phyloP scores from a whole-genome alignment of 177 flowering plant genomes.

The Vitis hybrid region DNA sequence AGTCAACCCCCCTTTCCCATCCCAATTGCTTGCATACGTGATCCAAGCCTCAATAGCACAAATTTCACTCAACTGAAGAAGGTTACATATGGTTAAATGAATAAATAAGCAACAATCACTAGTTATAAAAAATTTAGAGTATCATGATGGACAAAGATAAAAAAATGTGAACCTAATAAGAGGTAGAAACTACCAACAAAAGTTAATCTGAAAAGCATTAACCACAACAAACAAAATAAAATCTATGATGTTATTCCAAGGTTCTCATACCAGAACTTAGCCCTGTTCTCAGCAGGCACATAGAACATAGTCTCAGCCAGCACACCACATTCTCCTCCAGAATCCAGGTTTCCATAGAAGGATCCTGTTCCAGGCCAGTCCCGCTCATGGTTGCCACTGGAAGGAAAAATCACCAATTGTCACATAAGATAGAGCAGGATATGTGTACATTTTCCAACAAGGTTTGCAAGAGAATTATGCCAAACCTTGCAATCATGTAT shows the following conservation, averaged over 20 bases:
- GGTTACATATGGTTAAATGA: too few species aligned
- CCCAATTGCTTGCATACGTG: too few species aligned
- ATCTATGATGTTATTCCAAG: neutral
- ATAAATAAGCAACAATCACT: too few species aligned
- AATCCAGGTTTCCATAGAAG: constrained; percentile 66
- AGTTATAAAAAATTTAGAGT: too few species aligned
- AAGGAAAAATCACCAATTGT: constrained; percentile 14
- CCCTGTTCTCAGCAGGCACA: constrained; percentile 81
- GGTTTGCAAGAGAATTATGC: neutral
- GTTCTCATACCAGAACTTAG: constrained; percentile 65
- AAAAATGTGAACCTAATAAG: too few species aligned
- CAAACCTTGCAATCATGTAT: constrained; percentile 84
- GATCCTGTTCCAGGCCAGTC: constrained; percentile 91
- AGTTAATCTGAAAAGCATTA: too few species aligned
- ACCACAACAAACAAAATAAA: neutral
- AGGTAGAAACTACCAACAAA: too few species aligned
- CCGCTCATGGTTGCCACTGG: constrained; percentile 92
- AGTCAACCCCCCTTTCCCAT: too few species aligned
- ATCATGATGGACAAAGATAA: too few species aligned
- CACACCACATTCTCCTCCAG: constrained; percentile 96
- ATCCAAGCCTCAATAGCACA: too few species aligned
- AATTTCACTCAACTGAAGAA: too few species aligned
- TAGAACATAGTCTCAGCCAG: constrained; percentile 75
- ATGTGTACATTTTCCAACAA: neutral
- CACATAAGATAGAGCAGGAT: constrained; percentile 1